Percentiles rank a stretch among this genome's conserved stretches.
These are phyloP conservation scores for Colletotrichum sp. DNA, from an alignment of 2,329 filamentous ascomycete species.

Conservation along the genomic window DNA sequence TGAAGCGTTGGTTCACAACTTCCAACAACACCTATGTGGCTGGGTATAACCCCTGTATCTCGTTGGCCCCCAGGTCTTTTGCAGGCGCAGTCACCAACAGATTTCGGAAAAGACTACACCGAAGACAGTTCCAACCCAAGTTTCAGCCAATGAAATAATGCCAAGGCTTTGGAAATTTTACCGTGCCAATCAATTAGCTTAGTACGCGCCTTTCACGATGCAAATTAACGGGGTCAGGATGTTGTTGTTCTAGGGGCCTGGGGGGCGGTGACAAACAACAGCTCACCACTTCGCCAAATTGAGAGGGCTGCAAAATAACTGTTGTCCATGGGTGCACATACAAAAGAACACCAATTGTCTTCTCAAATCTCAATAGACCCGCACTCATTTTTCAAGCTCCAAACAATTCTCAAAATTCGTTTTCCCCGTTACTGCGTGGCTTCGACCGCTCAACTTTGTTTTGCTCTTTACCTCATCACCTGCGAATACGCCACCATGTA, in stretches of 20 bases:
- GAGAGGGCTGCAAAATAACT: neutral
- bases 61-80: neutral
- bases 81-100: neutral
- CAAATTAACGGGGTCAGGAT: neutral
- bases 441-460: no score
- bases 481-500: no score
- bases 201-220: neutral
- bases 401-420: no score
- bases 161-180: neutral
- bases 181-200: neutral
- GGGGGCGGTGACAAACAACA: neutral
- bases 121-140: neutral
- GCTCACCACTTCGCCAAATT: neutral
- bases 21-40: neutral
- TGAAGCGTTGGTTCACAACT: neutral
- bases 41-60: neutral
- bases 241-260: neutral
- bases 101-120: neutral
- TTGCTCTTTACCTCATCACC: no score
- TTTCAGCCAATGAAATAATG: neutral
- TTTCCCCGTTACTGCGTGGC: no score
- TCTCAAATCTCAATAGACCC: rapidly evolving
- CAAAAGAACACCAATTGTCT: neutral
- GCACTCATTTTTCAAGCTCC: neutral
- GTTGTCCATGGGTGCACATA: neutral